A percentile compares a stretch with the other conserved stretches of the same genome.
Evolutionary conservation across 2,329 filamentous ascomycete species (phyloP).

Genomic region (Dothideomycetes sp.): DNA sequence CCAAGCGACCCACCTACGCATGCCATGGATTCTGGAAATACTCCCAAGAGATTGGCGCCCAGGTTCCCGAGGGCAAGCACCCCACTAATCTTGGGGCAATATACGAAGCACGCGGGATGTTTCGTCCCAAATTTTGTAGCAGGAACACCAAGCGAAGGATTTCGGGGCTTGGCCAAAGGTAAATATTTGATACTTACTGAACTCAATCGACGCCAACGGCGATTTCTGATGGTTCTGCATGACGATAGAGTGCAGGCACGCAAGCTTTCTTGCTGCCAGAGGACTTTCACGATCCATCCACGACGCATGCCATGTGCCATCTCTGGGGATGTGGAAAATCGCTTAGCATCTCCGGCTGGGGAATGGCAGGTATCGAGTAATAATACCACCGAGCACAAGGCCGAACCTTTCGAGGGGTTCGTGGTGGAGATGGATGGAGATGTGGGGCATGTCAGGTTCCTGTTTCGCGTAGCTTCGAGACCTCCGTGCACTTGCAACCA

Average conservation of each 20-base stretch:
- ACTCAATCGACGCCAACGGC: too few species aligned
- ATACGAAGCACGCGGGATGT: too few species aligned
- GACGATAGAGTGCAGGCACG: conserved; percentile 1
- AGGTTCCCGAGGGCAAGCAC: too few species aligned
- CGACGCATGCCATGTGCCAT: not conserved
- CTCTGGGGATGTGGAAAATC: conserved; percentile 3
- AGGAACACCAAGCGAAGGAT: too few species aligned
- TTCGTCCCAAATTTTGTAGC: too few species aligned
- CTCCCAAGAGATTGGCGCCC: conserved; percentile 8
- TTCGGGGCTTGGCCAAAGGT: too few species aligned
- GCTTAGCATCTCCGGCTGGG: conserved; percentile 5
- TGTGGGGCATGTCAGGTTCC: conserved; percentile 8
- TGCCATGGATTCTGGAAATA: conserved; percentile 3
- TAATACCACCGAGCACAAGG: conserved; percentile 10
- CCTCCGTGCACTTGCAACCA: too few species aligned
- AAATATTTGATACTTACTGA: too few species aligned
- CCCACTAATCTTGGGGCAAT: too few species aligned
- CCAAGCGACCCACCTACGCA: conserved; percentile 2
- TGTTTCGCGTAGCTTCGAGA: too few species aligned
- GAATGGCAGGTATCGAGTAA: not conserved
- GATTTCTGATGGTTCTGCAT: conserved; percentile 5
- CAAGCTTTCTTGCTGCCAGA: conserved; percentile 4
- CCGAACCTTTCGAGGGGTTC: conserved; percentile 6
- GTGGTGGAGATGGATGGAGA: conserved; percentile 7
- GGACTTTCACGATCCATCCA: not conserved